Evolutionary conservation across 2,329 filamentous ascomycete species (phyloP).

Genomic region (Pestalotiopsis fici): DNA sequence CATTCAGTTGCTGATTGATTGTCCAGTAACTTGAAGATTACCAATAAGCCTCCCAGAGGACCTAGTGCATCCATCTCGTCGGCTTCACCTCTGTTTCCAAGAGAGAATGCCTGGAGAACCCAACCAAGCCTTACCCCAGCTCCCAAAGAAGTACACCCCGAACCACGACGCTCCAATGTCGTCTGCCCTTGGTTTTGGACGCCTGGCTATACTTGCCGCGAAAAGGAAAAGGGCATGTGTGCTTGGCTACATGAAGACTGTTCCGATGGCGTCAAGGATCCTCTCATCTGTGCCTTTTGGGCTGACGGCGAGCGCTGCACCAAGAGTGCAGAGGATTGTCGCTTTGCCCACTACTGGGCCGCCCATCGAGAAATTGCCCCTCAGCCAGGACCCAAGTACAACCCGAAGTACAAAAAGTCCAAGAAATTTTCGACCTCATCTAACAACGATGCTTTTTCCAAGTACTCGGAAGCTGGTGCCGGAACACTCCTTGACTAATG

Average conservation of each 20-base stretch:
- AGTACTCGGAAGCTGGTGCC: not conserved
- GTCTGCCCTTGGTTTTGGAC: constrained; percentile 24
- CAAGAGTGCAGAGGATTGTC: constrained; percentile 15
- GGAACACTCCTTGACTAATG: not conserved
- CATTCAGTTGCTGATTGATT: not conserved
- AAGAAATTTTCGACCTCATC: not conserved
- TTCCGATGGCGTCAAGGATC: constrained; percentile 15
- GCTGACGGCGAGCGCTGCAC: constrained; percentile 17
- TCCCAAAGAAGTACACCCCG: not conserved
- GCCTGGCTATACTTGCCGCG: constrained; percentile 15
- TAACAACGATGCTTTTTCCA: not conserved
- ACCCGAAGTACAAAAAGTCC: not conserved
- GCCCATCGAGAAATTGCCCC: constrained; percentile 2
- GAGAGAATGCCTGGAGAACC: not conserved
- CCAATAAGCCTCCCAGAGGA: not conserved
- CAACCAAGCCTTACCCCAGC: not conserved
- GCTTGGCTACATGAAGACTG: constrained; percentile 16
- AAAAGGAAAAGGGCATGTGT: constrained; percentile 14
- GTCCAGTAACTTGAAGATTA: not conserved
- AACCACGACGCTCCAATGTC: constrained; percentile 6
- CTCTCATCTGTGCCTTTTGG: constrained; percentile 24
- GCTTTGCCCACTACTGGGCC: constrained; percentile 19
- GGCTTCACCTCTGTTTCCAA: not conserved
- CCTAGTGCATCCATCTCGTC: not conserved
- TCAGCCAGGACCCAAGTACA: not conserved